Conservation (phyloP, 495 filamentous ascomycete species). For the Neurospora sp. region DNA sequence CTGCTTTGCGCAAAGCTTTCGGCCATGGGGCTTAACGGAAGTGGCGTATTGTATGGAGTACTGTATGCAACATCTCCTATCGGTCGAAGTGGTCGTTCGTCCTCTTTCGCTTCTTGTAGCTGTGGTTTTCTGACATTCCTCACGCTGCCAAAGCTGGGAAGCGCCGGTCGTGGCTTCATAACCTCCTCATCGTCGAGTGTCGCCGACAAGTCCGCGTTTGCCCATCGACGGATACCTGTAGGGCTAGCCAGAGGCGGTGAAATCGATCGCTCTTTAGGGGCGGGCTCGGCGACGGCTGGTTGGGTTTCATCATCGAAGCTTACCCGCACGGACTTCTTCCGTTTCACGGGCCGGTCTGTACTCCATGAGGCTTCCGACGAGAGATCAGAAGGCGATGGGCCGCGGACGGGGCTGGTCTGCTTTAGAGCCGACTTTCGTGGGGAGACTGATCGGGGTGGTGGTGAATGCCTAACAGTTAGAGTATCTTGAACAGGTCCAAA, state of each 20-base stretch:
- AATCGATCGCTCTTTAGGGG: conserved; percentile 40
- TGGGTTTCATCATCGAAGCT: conserved; percentile 68
- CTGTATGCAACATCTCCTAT: conserved; percentile 20
- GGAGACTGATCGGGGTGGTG: conserved; percentile 69
- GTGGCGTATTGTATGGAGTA: conserved; percentile 3
- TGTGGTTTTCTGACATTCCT: conserved; percentile 37
- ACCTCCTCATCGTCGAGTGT: conserved; percentile 51
- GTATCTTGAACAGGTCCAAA: conserved; percentile 50
- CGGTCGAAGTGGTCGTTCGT: conserved; percentile 42
- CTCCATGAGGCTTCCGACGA: conserved; percentile 27
- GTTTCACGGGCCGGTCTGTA: conserved; percentile 44
- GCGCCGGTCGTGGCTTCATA: conserved; percentile 63
- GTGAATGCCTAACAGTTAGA: conserved; percentile 57
- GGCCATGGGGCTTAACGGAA: background rate
- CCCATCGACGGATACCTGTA: conserved; percentile 36
- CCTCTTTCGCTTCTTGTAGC: conserved; percentile 16
- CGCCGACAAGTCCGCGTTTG: conserved; percentile 31
- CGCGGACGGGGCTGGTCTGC: conserved; percentile 42
- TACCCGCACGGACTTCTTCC: conserved; percentile 65
- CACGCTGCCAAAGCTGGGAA: conserved; percentile 81
- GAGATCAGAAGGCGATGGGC: conserved; percentile 33
- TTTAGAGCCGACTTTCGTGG: conserved; percentile 85
- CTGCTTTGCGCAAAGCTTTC: conserved; percentile 39
- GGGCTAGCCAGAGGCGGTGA: conserved; percentile 40
- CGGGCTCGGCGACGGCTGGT: conserved; percentile 42